Evolutionary conservation across 129 eudicot species (phyloP), one percentile per base, ranked within the genome.

Genomic region (Pseudognaphalium luteoalbum): DNA sequence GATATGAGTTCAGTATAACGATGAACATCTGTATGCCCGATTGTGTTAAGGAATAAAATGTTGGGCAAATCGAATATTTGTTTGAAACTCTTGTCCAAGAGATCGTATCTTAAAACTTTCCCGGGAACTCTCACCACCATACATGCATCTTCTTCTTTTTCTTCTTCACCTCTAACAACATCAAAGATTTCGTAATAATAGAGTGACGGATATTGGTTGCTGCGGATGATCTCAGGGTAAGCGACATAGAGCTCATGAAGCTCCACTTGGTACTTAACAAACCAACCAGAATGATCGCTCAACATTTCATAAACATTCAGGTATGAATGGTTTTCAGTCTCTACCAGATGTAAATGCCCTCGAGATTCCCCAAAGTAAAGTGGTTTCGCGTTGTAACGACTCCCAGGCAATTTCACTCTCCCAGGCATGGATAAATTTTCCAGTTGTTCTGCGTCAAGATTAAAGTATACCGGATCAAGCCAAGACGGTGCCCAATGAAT

Each of bases 341-440:
- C 83, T 10, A 81, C 70, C 7, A 81, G 33, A 81, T 85, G 86
- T 70, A 85, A 54, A 73, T 78, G 81, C 63, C 80, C 85, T 62
- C 63, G 8, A 50, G 81, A 78, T 76, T 85, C 86, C 62, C 88
- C 83, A 15, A 77, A 73, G 74, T 81, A 85, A 60, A 47, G 14
- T 32, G 67, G 76, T 19, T 11, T 8, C 33, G 25, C 66, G 10
- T 60, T 12, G 32, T 25, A 25, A 14, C n/a, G 34, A 1, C 51
- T 16, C 29, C n/a, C 22, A 44, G 17, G 47, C 1, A 29, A 6
- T 35, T 7, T 4, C 25, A 6, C 47, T n/a, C 3, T 30, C 33
- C n/a, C 30, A 14, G 82, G 82, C 33, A 30, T 3, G 33, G 33
- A 30, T 1, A 30, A 30, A 1, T 30, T 30, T 30, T 30, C 33